Base-by-base conservation (phyloP, 495 filamentous ascomycete genomes). In the Tuber indicum region DNA sequence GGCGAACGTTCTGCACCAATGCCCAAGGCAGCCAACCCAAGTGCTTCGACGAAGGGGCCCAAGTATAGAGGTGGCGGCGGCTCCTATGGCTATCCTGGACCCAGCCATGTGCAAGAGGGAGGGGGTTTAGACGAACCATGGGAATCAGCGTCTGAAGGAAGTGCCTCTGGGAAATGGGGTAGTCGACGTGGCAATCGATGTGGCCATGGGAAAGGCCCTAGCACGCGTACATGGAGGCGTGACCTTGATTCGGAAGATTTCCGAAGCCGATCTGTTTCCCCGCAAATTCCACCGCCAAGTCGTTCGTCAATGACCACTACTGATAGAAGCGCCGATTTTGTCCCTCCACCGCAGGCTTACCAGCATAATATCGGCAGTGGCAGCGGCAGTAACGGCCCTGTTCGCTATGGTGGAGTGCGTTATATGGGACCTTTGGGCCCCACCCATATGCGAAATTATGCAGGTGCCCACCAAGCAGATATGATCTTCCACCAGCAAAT, bases 381-480 rank as follows among this genome's bases (percentile, higher is more conserved):
- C 32, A 81, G 75, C 42, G 79, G 79, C 8, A 73, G 78, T 46
- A 80, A 81, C 52, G 72, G 72, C 26, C 80, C 80, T 26, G 72
- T 80, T 26, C 80, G 81, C 32, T 82, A 82, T n/a, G 74, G 77
- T 32, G 76, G 76, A 17, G 74, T 82, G 72, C 81, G 81, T 49
- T 78, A 76, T 19, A 82, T 82, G 80, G 81, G 81, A 16, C 81
- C 81, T 17, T 74, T 82, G 21, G 81, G 81, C 3, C 79, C 77
- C 16, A 45, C 47, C 41, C 69, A 72, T 66, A 66, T 32, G 58
- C 42, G 72, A 81, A 44, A 43, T 44, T 66, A 73, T 70, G 43
- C 47, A 42, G 41, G 41, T 47, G 42, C 80, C 23, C 80, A 81
- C 58, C 80, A 76, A n/a, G 69, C 71, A 1, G 80, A 82, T 16